Percentiles rank a stretch among this genome's conserved stretches.
phyloP scores from a whole-genome alignment of 2,329 filamentous ascomycete genomes.

The Rugonectria rugulosa region DNA sequence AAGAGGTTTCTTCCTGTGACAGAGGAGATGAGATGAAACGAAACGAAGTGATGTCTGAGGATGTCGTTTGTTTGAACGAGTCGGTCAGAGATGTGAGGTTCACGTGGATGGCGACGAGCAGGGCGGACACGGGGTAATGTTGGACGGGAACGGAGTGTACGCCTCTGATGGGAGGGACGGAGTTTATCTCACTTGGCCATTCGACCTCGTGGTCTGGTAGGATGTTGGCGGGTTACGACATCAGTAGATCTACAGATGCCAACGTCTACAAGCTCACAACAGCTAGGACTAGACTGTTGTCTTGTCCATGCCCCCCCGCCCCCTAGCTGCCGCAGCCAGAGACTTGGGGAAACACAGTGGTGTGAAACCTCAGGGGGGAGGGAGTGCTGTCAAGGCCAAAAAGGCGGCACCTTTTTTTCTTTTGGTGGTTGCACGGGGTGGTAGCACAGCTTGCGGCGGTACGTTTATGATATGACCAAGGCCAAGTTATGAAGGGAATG shows the following conservation, averaged over 20 bases:
- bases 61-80: not conserved
- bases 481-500: not conserved
- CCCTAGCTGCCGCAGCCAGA: not conserved
- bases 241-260: too few relatives aligned
- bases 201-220: too few relatives aligned
- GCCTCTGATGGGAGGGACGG: too few relatives aligned
- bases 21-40: conserved; percentile 15
- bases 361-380: not conserved
- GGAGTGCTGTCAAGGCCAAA: not conserved
- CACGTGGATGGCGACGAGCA: not conserved
- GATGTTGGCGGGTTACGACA: too few relatives aligned
- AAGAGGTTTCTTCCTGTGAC: not conserved
- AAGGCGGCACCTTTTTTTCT: too few relatives aligned
- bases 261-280: not conserved
- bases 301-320: too few relatives aligned
- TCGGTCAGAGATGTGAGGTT: too few relatives aligned
- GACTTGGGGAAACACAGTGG: not conserved
- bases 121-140: conserved; percentile 2
- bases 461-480: not conserved
- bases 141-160: too few relatives aligned
- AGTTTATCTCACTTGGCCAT: too few relatives aligned
- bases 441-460: conserved; percentile 1
- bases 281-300: too few relatives aligned
- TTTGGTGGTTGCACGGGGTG: conserved; percentile 3
- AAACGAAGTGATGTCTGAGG: not conserved